Percentiles rank a stretch among this genome's conserved stretches.
These are phyloP conservation scores for Chaetomium globosum DNA, from an alignment of 2,329 filamentous ascomycete genomes.

Conservation along the genomic window DNA sequence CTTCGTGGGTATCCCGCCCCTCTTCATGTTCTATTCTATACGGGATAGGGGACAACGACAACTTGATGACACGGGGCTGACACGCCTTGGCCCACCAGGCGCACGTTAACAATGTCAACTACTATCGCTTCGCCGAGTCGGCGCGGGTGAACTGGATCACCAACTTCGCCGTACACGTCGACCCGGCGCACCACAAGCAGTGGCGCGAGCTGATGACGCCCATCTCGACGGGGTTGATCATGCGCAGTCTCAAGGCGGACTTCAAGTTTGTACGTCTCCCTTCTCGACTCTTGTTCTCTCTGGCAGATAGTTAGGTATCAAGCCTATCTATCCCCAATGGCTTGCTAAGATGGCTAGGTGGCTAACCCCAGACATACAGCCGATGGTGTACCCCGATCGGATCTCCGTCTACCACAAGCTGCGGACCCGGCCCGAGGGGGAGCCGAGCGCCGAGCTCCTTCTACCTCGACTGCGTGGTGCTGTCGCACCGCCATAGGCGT, in stretches of 20 bases:
- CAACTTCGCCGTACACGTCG: slow-evolving; percentile 66
- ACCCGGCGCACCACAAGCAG: slow-evolving; percentile 60
- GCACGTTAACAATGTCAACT: slow-evolving; percentile 86
- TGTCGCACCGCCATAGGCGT: slow-evolving; percentile 75
- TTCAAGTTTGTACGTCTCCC: slow-evolving; percentile 75
- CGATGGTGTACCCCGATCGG: slow-evolving; percentile 79
- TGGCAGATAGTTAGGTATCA: too few species aligned
- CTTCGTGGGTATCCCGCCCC: slow-evolving; percentile 40
- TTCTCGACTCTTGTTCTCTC: neutral
- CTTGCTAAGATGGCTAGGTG: neutral
- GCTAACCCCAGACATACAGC: slow-evolving; percentile 50
- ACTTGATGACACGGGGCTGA: slow-evolving; percentile 23
- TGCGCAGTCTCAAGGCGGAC: slow-evolving; percentile 77
- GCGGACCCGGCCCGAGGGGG: slow-evolving; percentile 49
- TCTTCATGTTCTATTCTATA: neutral
- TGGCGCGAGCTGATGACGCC: slow-evolving; percentile 74
- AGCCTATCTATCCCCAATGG: neutral
- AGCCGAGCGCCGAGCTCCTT: slow-evolving; percentile 56
- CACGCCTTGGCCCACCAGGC: slow-evolving; percentile 46
- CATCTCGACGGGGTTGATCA: slow-evolving; percentile 69
- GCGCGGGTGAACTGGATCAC: slow-evolving; percentile 76
- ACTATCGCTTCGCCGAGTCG: slow-evolving; percentile 81
- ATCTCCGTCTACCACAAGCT: slow-evolving; percentile 85
- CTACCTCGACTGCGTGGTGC: slow-evolving; percentile 62
- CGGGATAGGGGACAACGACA: too few species aligned